Base-by-base conservation (phyloP, 345 rosid species). In the Euphorbia peplus region DNA sequence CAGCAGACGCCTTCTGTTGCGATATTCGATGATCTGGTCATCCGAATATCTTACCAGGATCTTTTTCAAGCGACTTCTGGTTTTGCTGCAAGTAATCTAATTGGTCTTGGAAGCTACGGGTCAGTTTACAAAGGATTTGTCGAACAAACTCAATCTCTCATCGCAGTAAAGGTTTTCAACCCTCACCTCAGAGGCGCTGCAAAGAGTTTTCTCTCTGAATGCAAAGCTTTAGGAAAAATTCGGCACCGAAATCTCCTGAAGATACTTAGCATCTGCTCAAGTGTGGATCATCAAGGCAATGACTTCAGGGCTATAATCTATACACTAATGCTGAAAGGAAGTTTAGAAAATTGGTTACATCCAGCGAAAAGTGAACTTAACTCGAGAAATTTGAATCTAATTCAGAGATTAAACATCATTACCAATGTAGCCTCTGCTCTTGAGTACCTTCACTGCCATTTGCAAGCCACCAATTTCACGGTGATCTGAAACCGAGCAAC, bases 131-230 rank as follows among this genome's bases (percentile, higher is more conserved):
- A 19, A 60, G 64, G 64, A 10, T 35, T 39, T 60, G 47, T 60
- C 32, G 47, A 60, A 1, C 28, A 60, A 60, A 60, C 2, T 37
- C 64, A 60, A 39, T 39, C 64, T 39, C 5, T 37, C 48, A 37
- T 60, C 37, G 64, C 64, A 21, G 64, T 60, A 28, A 60, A 60
- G 39, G 48, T 60, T 37, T 60, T 60, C 48, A 39, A 60, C 11
- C 64, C 37, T 19, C 26, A 37, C 0, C 64, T 11, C 16, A 35
- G 15, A 60, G 47, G 64, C 8, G 64, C 64, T 12, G 21, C 47
- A 60, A 35, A 60, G 47, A 60, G 64, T 42, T 60, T 60, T 41
- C 39, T 32, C 25, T 60, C 64, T 32, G 64, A 60, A 60, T 60
- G 64, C 47, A 37, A 60, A 60, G 64, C 64, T 32, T 10, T 60